Evolutionary conservation across 176 grass and related monocot genomes (phyloP), one percentile per base, ranked within the genome.

Genomic region (Carex myosuroides): DNA sequence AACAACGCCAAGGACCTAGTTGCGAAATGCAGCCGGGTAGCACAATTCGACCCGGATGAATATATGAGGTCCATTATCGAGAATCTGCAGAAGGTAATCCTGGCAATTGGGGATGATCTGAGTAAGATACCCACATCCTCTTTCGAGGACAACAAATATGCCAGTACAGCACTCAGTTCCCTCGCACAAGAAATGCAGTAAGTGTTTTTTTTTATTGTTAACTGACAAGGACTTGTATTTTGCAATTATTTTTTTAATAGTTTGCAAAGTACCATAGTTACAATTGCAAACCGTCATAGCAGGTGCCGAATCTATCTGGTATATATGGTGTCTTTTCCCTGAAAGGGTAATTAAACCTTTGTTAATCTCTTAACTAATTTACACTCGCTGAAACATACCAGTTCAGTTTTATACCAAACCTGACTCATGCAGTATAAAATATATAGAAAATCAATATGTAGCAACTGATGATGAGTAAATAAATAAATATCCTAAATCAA

Each of bases 1-100:
- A 89, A 94, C 30, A 82, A 90, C 0, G 96, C 93, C 42, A 99
- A 95, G 81, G 91, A 95, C 52, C 84, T 95, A 0, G 10, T 94
- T 8, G 54, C 70, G 0, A 89, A 85, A 71, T 99, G 91, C 85
- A 81, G 64, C 1, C 85, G 44, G 1, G 37, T 82, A 29, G 89
- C 81, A 0, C 88, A 85, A 79, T 79, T 81, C 30, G 82, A 88
- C 79, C 87, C 79, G 32, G 88, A 94, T 1, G 85, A 95, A 10
- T 88, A 90, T 66, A 75, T 95, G 32, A 84, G 88, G 76, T 58
- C 63, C 75, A 87, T 94, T 50, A 88, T 89, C 0, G 75, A 88
- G 83, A 88, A 95, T 21, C 16, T 99, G 52, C 86, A 91, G 79
- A 90, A 71, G 60, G 86, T 99, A 35, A 91, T 99, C 14, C 88